These are phyloP conservation scores for Macadamia tetraphylla DNA, from an alignment of 164 flowering plant species.

Conservation along the genomic window DNA sequence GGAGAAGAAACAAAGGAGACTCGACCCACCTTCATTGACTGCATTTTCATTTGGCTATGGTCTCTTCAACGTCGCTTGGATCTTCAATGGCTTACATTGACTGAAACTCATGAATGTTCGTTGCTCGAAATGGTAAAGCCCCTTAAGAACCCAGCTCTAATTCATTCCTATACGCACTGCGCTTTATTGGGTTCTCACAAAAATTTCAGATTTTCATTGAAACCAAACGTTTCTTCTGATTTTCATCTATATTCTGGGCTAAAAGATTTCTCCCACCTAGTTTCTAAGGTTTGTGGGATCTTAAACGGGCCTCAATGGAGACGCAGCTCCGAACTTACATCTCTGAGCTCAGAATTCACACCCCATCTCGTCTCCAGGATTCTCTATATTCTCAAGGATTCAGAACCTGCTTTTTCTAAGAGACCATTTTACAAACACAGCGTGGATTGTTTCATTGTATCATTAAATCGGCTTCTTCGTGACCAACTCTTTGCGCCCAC, in stretches of 20 bases:
- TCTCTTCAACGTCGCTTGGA: neutral
- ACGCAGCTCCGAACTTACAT: conserved; percentile 32
- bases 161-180: conserved; percentile 10
- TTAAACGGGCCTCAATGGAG: conserved; percentile 36
- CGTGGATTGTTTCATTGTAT: conserved; percentile 30
- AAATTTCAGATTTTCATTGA: conserved; percentile 26
- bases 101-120: conserved; percentile 12
- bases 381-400: conserved; percentile 29
- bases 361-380: conserved; percentile 46
- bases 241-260: neutral
- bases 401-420: conserved; percentile 51
- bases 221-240: conserved; percentile 11
- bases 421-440: conserved; percentile 46
- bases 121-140: conserved; percentile 30
- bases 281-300: conserved; percentile 34
- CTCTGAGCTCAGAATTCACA: conserved; percentile 28
- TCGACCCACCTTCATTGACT: conserved; percentile 9
- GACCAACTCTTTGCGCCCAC: conserved; percentile 41
- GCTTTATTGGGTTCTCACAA: conserved; percentile 18
- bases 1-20: neutral
- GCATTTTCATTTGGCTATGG: neutral
- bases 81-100: conserved; percentile 4
- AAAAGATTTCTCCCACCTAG: conserved; percentile 16
- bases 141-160: conserved; percentile 21
- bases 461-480: conserved; percentile 51